These are phyloP conservation scores for Eimeria tenella DNA, from an alignment of 169 alveolate genomes.

Conservation along the genomic window DNA sequence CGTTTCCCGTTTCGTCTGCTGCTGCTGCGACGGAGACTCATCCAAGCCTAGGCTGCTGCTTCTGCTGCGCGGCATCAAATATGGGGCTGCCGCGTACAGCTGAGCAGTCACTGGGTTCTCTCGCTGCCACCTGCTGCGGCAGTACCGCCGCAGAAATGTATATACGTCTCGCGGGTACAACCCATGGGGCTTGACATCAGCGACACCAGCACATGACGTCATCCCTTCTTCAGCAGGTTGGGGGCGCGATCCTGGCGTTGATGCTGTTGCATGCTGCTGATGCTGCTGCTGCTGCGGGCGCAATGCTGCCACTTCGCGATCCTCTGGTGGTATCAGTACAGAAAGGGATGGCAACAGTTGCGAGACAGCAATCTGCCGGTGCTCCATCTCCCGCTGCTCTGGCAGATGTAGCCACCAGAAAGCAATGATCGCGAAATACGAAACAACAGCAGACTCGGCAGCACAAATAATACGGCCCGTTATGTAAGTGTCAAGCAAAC, in stretches of 20 bases:
- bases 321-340: conserved; percentile 73
- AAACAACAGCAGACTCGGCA: conserved; percentile 4
- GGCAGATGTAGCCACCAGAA: conserved; percentile 85
- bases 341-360: conserved; percentile 78
- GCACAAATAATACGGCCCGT: background rate
- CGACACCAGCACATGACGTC: background rate
- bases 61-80: conserved; percentile 71
- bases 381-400: conserved; percentile 85
- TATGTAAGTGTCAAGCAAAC: background rate
- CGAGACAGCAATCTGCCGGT: conserved; percentile 83
- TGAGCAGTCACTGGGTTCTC: conserved; percentile 76
- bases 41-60: conserved; percentile 62
- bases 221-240: background rate
- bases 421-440: conserved; percentile 34
- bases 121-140: conserved; percentile 60
- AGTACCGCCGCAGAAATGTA: conserved; percentile 18
- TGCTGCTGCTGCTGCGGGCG: conserved; percentile 69
- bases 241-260: background rate
- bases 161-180: conserved; percentile 7
- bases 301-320: conserved; percentile 27
- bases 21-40: conserved; percentile 32
- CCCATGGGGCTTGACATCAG: conserved; percentile 4
- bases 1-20: conserved; percentile 2
- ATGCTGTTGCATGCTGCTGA: conserved; percentile 1
- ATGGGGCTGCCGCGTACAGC: conserved; percentile 77